Conservation (phyloP, 2,329 filamentous ascomycete genomes). For the Neonectria faginata region DNA sequence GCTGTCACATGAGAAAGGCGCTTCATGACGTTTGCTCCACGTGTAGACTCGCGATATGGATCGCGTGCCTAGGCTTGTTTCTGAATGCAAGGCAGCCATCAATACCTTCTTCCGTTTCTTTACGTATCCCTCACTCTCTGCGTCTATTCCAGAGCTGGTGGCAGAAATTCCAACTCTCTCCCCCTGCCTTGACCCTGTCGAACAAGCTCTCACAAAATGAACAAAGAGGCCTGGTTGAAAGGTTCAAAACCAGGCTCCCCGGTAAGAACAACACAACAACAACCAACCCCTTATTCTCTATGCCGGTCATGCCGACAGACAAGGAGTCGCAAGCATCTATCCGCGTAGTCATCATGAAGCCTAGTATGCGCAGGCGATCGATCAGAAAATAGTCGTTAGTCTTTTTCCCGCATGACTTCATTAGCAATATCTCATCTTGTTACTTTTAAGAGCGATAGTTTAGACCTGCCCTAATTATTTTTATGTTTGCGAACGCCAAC, state of each 20-base stretch:
- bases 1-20: conserved; percentile 13
- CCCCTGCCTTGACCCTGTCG: background rate
- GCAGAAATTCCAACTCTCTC: background rate
- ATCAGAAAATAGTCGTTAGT: background rate
- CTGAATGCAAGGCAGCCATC: background rate
- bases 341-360: background rate
- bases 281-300: background rate
- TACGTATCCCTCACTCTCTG: background rate
- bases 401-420: too few relatives aligned
- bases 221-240: background rate
- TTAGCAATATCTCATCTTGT: too few relatives aligned
- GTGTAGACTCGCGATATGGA: background rate
- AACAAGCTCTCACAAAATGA: background rate
- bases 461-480: too few relatives aligned
- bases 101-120: background rate
- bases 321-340: background rate
- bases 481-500: too few relatives aligned
- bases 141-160: background rate
- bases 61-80: background rate
- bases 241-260: background rate
- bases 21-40: conserved; percentile 2
- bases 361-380: background rate
- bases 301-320: background rate
- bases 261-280: background rate
- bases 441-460: too few relatives aligned